Evolutionary conservation across 306 rosid species (phyloP).

Genomic region (Senna tora): DNA sequence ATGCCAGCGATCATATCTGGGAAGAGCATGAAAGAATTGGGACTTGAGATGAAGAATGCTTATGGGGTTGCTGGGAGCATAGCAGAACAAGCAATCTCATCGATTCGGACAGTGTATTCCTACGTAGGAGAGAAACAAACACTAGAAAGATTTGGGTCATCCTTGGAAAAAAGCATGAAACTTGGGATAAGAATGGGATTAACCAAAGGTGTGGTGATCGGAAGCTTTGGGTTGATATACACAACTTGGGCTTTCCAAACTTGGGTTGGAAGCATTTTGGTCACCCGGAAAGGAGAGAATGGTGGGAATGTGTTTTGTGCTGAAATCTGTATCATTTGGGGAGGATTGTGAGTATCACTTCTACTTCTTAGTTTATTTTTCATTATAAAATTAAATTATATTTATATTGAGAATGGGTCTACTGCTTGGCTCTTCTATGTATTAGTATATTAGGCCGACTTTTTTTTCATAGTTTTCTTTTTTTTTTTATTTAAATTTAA

Average conservation of each 20-base stretch:
- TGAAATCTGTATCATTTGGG: conserved; percentile 67
- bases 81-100: conserved; percentile 84
- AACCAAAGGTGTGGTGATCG: conserved; percentile 71
- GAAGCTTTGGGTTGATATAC: conserved; percentile 73
- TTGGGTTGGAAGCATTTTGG: conserved; percentile 75
- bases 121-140: conserved; percentile 76
- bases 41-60: conserved; percentile 50
- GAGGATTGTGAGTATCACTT: conserved; percentile 68
- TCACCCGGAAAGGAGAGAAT: conserved; percentile 59
- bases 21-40: conserved; percentile 56
- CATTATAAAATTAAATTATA: too few species aligned
- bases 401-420: too few species aligned
- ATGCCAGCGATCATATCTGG: conserved; percentile 74
- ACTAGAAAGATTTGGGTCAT: conserved; percentile 51
- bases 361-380: neutral
- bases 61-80: conserved; percentile 75
- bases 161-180: conserved; percentile 54
- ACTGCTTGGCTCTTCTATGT: too few species aligned
- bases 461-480: too few species aligned
- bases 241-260: conserved; percentile 78
- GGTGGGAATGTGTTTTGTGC: conserved; percentile 72
- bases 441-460: too few species aligned
- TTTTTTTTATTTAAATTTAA: too few species aligned
- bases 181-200: conserved; percentile 74
- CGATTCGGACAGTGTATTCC: conserved; percentile 68